These are phyloP conservation scores for Fomitopsis palustris DNA, from an alignment of 1,284 basidiomycete species.

Conservation along the genomic window DNA sequence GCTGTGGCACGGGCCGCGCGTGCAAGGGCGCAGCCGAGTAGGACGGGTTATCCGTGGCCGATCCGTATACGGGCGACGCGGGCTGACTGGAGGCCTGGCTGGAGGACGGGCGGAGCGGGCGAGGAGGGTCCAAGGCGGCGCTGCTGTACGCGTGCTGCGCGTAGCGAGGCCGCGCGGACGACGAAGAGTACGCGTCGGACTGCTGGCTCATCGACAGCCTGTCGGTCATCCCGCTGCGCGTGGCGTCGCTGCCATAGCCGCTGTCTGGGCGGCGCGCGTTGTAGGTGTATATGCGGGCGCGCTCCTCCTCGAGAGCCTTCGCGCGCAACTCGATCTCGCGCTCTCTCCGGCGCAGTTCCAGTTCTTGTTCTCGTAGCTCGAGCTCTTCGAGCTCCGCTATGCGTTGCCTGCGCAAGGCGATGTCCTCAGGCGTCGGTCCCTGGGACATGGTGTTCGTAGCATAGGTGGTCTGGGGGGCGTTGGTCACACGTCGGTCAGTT, in stretches of 20 bases:
- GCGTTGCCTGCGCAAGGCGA: slow-evolving; percentile 38
- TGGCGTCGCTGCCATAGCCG: slow-evolving; percentile 24
- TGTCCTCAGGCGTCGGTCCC: slow-evolving; percentile 17
- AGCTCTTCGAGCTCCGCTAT: slow-evolving; percentile 49
- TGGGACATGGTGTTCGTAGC: slow-evolving; percentile 2
- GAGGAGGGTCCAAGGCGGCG: slow-evolving; percentile 41
- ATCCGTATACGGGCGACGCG: slow-evolving; percentile 21
- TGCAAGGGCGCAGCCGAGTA: slow-evolving; percentile 36
- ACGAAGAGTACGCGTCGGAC: slow-evolving; percentile 10
- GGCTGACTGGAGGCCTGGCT: slow-evolving; percentile 20
- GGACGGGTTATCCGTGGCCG: slow-evolving; percentile 44
- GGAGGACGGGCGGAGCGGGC: slow-evolving; percentile 19
- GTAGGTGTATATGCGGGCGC: slow-evolving; percentile 16
- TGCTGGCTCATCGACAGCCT: slow-evolving; percentile 12
- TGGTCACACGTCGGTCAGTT: background rate
- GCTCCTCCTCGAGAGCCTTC: slow-evolving; percentile 36
- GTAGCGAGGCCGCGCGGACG: slow-evolving; percentile 11
- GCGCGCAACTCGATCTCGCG: slow-evolving; percentile 52
- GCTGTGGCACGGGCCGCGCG: slow-evolving; percentile 40
- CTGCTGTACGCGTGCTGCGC: slow-evolving; percentile 40
- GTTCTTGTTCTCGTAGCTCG: slow-evolving; percentile 50
- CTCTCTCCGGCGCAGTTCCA: slow-evolving; percentile 53
- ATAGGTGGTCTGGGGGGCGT: slow-evolving; percentile 9
- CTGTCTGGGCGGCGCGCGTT: slow-evolving; percentile 19
- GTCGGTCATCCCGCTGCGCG: slow-evolving; percentile 9